These are phyloP conservation scores for Cladosporium sp. DNA, from an alignment of 2,329 filamentous ascomycete species.

Conservation along the genomic window DNA sequence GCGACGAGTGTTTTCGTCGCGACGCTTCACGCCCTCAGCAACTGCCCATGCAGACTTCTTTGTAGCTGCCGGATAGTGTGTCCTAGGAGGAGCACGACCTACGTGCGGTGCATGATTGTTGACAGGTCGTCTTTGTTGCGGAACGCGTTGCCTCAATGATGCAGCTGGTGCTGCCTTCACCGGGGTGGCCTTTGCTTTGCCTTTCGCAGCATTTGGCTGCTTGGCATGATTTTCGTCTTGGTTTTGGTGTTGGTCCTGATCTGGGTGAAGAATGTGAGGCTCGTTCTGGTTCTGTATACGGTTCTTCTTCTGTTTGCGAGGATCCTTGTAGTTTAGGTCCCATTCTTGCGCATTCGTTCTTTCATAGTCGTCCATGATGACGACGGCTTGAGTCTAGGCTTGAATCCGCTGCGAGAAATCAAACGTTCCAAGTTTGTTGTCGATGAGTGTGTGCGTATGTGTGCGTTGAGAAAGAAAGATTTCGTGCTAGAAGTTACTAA, in stretches of 20 bases:
- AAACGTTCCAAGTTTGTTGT: neutral
- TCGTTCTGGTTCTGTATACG: neutral
- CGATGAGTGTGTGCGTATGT: neutral
- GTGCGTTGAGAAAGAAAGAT: neutral
- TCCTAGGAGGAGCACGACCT: neutral
- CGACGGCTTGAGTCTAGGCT: no score
- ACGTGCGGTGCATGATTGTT: neutral
- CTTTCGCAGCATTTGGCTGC: neutral
- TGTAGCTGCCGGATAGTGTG: neutral
- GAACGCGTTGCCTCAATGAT: neutral
- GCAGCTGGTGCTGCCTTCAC: neutral
- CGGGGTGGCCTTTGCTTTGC: neutral
- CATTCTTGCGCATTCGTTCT: constrained; percentile 19
- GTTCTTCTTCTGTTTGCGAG: neutral
- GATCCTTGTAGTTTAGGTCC: constrained; percentile 12
- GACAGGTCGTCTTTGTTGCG: neutral
- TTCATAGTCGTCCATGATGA: constrained; percentile 18
- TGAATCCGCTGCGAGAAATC: neutral
- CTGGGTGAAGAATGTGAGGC: neutral
- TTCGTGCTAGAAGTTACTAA: neutral
- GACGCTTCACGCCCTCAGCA: neutral
- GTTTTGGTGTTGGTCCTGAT: neutral
- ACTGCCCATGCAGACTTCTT: neutral
- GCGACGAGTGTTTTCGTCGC: neutral
- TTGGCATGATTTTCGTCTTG: neutral